Evolutionary conservation across 2,329 filamentous ascomycete genomes (phyloP).

Genomic region (Phyllosticta capitalensis): DNA sequence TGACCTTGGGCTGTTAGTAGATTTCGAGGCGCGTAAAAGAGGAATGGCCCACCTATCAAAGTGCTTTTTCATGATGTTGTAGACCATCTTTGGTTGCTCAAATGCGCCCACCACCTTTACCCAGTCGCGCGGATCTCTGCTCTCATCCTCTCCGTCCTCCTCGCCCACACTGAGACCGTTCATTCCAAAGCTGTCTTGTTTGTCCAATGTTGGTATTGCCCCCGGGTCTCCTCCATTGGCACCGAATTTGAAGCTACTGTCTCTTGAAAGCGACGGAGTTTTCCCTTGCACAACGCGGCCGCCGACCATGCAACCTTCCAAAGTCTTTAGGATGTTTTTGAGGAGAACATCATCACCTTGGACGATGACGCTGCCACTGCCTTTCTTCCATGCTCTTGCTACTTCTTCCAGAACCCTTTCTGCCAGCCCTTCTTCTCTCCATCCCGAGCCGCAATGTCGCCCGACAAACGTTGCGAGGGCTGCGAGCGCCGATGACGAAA

Average conservation of each 20-base stretch:
- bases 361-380: conserved; percentile 82
- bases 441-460: conserved; percentile 87
- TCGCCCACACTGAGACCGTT: conserved; percentile 42
- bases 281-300: conserved; percentile 53
- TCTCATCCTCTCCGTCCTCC: conserved; percentile 48
- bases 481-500: conserved; percentile 78
- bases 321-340: conserved; percentile 68
- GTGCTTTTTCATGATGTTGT: conserved; percentile 75
- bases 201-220: conserved; percentile 44
- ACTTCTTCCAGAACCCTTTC: conserved; percentile 89
- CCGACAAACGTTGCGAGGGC: conserved; percentile 83
- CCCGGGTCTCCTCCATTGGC: conserved; percentile 17
- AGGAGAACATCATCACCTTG: conserved; percentile 64
- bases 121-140: conserved; percentile 68
- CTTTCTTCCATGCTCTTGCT: conserved; percentile 83
- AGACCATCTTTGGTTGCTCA: conserved; percentile 70
- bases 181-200: conserved; percentile 54
- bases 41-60: conserved; percentile 58
- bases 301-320: conserved; percentile 86
- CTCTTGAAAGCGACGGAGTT: conserved; percentile 46
- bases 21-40: neutral
- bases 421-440: conserved; percentile 88
- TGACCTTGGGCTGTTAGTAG: conserved; percentile 22
- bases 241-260: conserved; percentile 57
- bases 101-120: conserved; percentile 75